phyloP scores from a whole-genome alignment of 805 yeast genomes.

The Priceomyces carsonii region DNA sequence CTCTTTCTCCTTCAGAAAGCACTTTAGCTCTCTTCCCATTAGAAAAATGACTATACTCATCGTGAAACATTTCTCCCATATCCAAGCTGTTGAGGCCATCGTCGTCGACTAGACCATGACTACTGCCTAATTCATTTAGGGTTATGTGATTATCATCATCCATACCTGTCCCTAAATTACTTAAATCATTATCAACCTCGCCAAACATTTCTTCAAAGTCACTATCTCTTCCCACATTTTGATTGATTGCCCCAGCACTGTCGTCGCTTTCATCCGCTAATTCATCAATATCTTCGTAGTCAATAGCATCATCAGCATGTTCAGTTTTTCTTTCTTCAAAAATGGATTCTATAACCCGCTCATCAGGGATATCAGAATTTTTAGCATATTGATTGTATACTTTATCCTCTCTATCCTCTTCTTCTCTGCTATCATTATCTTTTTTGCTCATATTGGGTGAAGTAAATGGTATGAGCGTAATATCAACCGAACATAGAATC shows the following conservation, averaged over 20 bases:
- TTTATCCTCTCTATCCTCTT: conserved; percentile 10
- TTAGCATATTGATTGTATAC: conserved; percentile 17
- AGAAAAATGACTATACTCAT: conserved; percentile 8
- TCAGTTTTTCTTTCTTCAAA: conserved; percentile 42
- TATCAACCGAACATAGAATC: no score
- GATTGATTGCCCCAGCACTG: conserved; percentile 9
- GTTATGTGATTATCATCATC: conserved; percentile 21
- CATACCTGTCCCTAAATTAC: conserved; percentile 10
- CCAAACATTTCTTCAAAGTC: conserved; percentile 44
- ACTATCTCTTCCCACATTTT: conserved; percentile 21
- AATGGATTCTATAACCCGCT: conserved; percentile 38
- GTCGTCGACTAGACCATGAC: conserved; percentile 17
- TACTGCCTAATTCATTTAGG: conserved; percentile 15
- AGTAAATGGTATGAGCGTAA: no score
- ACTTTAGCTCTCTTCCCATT: conserved; percentile 1
- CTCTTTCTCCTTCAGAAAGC: conserved; percentile 16
- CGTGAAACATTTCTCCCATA: conserved; percentile 23
- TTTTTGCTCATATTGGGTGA: background rate
- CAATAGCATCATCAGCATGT: conserved; percentile 91
- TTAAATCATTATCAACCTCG: conserved; percentile 22
- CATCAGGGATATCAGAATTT: conserved; percentile 33
- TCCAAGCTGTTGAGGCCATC: conserved; percentile 26
- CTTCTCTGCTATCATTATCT: background rate
- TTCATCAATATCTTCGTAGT: conserved; percentile 93
- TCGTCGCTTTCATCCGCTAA: conserved; percentile 70